A percentile compares a stretch with the other conserved stretches of the same genome.
These are phyloP conservation scores for Neofusicoccum sp. DNA, from an alignment of 2,329 filamentous ascomycete species.

Conservation along the genomic window DNA sequence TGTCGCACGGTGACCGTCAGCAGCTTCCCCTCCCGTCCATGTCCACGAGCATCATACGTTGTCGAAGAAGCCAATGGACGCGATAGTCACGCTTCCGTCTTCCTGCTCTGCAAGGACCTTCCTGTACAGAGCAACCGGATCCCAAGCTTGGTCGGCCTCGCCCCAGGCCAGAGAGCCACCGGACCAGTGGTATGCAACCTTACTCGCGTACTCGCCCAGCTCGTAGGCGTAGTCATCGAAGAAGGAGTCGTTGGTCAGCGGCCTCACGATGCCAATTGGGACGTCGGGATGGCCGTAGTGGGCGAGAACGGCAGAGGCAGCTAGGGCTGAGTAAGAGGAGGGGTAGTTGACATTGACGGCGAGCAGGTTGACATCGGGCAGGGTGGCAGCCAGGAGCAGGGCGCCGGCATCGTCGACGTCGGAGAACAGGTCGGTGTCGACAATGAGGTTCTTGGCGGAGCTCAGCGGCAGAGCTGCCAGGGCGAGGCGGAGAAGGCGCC, in stretches of 20 bases:
- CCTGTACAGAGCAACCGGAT: constrained; percentile 51
- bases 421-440: constrained; percentile 53
- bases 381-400: constrained; percentile 46
- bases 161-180: constrained; percentile 42
- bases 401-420: constrained; percentile 51
- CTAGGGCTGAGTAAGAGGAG: constrained; percentile 47
- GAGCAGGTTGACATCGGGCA: constrained; percentile 41
- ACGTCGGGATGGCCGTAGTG: constrained; percentile 43
- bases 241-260: constrained; percentile 48
- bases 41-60: constrained; percentile 34
- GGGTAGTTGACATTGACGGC: constrained; percentile 48
- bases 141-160: constrained; percentile 41
- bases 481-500: background rate
- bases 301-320: constrained; percentile 40
- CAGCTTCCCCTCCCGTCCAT: background rate
- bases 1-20: background rate
- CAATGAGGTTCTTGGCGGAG: constrained; percentile 43
- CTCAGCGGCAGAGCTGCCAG: background rate
- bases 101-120: constrained; percentile 44
- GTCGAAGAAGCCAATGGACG: constrained; percentile 50
- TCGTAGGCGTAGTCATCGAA: constrained; percentile 46
- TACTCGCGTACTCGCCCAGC: constrained; percentile 51
- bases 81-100: constrained; percentile 49
- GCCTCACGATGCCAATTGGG: constrained; percentile 45
- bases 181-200: constrained; percentile 49